These are phyloP conservation scores for Marvania coccoides DNA, from an alignment of 139 green algal genomes.

Conservation along the genomic window DNA sequence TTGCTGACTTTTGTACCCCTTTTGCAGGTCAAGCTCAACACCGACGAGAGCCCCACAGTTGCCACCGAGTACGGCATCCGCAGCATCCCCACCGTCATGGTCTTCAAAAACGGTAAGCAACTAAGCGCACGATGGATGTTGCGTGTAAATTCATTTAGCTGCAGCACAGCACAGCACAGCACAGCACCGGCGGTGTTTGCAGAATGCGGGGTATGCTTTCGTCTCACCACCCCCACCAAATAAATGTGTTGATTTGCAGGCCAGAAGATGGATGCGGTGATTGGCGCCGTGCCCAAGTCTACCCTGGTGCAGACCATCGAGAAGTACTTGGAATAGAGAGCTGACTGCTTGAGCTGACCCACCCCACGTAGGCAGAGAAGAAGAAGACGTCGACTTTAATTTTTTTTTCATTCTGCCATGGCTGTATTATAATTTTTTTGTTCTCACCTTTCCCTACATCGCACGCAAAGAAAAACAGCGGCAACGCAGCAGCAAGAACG, in stretches of 20 bases:
- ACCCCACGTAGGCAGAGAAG: no score
- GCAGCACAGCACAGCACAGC: no score
- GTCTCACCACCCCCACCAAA: no score
- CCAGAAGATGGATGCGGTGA: conserved; percentile 96
- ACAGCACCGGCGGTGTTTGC: no score
- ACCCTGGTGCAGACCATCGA: conserved; percentile 84
- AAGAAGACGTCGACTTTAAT: neutral
- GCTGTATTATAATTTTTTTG: neutral
- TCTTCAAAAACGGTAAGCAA: conserved; percentile 77
- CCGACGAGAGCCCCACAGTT: conserved; percentile 86
- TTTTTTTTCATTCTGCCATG: neutral
- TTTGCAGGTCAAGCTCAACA: conserved; percentile 94
- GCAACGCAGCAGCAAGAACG: no score
- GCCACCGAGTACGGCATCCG: conserved; percentile 95
- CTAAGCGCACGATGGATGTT: neutral
- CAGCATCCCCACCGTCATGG: conserved; percentile 94
- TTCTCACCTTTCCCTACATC: neutral
- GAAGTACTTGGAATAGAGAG: conserved; percentile 72
- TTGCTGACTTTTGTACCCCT: neutral
- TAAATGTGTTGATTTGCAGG: no score
- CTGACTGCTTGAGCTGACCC: conserved; percentile 2
- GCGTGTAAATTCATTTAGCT: no score
- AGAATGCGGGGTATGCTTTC: no score
- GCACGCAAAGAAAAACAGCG: no score
- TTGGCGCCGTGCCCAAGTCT: conserved; percentile 93